A percentile compares a stretch with the other conserved stretches of the same genome.
These are phyloP conservation scores for Moricandia arvensis DNA, from an alignment of 345 rosid genomes.

Conservation along the genomic window DNA sequence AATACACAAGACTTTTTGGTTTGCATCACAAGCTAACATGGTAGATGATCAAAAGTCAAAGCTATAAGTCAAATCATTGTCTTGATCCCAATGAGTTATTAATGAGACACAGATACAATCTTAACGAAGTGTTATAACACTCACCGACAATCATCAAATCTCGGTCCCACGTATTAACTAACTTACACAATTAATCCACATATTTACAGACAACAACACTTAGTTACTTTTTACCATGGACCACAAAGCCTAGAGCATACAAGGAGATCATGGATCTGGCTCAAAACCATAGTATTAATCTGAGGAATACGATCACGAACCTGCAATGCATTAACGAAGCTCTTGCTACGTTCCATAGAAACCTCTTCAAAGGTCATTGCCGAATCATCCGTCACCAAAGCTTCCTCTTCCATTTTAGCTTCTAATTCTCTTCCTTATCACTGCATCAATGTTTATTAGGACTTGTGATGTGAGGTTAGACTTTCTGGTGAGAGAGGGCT, in stretches of 20 bases:
- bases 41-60: conserved; percentile 4
- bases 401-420: conserved; percentile 26
- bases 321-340: conserved; percentile 92
- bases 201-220: conserved; percentile 1
- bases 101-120: not conserved
- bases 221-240: not conserved
- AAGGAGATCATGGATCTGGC: not conserved
- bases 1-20: not conserved
- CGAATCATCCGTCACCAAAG: conserved; percentile 44
- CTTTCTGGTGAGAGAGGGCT: conserved; percentile 47
- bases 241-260: not conserved
- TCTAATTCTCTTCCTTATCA: not conserved
- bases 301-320: conserved; percentile 32
- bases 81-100: not conserved
- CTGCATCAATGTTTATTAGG: conserved; percentile 23
- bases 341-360: conserved; percentile 97
- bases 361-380: conserved; percentile 90
- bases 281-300: not conserved
- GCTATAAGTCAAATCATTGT: not conserved
- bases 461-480: conserved; percentile 31
- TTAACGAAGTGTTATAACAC: conserved; percentile 11
- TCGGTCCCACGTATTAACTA: conserved; percentile 26
- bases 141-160: conserved; percentile 27
- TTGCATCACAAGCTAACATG: conserved; percentile 11
- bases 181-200: not conserved